Base-by-base conservation (phyloP, 208 protist species). In the Leishmania lainsoni region DNA sequence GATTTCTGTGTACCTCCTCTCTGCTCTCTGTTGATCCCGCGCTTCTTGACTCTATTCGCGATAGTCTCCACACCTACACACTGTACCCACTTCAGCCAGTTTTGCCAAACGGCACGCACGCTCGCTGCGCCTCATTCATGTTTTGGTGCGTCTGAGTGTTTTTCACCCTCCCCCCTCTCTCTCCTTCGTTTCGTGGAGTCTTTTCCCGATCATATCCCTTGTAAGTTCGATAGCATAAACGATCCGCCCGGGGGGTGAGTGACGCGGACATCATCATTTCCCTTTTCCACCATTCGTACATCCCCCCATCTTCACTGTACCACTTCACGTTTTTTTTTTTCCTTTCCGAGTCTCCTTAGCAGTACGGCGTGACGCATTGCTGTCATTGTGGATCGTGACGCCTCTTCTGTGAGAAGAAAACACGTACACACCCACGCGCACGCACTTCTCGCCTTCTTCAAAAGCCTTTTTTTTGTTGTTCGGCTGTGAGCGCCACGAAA, bases 391-490 rank as follows among this genome's bases (percentile, higher is more conserved):
- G 29, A 14, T 20, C 12, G 61, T 20, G n/a, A 66, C 29, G 9
- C 39, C 29, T 48, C 65, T 14, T 20, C 65, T 1, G 14, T 48
- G 20, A 70, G 65, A 42, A 48, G 39, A 79, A 16, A 61, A 83
- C 5, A 45, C 12, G 32, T 63, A 39, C 10, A 12, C 29, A 66
- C 29, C 29, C 9, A 29, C 61, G 17, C n/a, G 5, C 61, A 12
- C 14, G 20, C 61, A 29, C n/a, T 45, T 45, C 42, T 45, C 42
- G 4, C 42, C 42, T 45, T 45, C 42, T 45, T 45, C 42, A 2
- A 45, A 45, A 10, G 10, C 16, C 76, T 65, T 65, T 45, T 80
- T 80, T 80, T 80, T n/a, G n/a, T n/a, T n/a, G n/a, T 74, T 81
- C 75, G 45, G 52, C 14, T 45, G 49, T 16, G 3, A 45, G 6